Evolutionary conservation across 2,329 filamentous ascomycete species (phyloP).

Genomic region (Pseudogymnoascus sp.): DNA sequence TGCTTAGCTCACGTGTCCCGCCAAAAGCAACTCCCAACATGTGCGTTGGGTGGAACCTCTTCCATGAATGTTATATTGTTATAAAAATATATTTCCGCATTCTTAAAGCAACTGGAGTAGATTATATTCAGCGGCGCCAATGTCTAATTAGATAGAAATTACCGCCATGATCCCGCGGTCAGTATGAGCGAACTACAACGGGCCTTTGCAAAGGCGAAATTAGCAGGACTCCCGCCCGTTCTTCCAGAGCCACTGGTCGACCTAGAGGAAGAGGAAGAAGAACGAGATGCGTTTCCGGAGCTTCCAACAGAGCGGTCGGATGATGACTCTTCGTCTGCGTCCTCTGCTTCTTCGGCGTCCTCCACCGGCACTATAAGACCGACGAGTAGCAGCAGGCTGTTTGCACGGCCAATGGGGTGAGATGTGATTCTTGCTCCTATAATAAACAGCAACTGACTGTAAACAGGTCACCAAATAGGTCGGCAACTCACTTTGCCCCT

Average conservation of each 20-base stretch:
- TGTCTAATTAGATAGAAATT: background rate
- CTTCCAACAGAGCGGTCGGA: constrained; percentile 32
- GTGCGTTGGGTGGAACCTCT: background rate
- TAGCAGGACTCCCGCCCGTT: constrained; percentile 53
- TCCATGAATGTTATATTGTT: background rate
- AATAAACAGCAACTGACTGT: constrained; percentile 5
- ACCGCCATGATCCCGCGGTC: constrained; percentile 10
- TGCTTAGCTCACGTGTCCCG: constrained; percentile 1
- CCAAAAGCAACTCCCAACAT: background rate
- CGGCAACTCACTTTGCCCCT: constrained; percentile 26
- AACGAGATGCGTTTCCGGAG: constrained; percentile 32
- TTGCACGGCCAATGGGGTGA: constrained; percentile 62
- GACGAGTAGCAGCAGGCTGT: constrained; percentile 62
- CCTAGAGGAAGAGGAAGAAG: constrained; percentile 44
- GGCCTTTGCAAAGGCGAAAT: constrained; percentile 68
- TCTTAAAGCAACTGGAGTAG: background rate
- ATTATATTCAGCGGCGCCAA: background rate
- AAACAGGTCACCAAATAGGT: constrained; percentile 24
- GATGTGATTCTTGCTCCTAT: constrained; percentile 10
- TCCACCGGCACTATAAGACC: constrained; percentile 89
- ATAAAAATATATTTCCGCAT: background rate
- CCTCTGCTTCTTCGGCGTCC: constrained; percentile 76
- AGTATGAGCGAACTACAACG: constrained; percentile 75
- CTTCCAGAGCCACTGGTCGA: constrained; percentile 43
- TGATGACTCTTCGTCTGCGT: constrained; percentile 64